Base-by-base conservation (phyloP, 2,329 filamentous ascomycete species). In the Pseudonectria foliicola region DNA sequence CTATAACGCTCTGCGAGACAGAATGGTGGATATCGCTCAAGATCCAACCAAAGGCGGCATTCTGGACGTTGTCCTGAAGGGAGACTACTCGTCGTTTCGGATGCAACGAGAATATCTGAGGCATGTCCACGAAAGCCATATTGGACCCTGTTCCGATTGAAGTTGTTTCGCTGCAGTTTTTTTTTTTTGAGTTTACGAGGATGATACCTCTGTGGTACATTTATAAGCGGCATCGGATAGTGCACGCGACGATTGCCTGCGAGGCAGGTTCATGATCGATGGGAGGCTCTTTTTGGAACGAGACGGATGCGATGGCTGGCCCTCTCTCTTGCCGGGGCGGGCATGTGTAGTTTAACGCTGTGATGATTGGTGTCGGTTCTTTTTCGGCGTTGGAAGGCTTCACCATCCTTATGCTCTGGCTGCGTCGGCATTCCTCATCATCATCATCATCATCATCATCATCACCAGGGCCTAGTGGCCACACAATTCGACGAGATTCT, bases 21-120 rank as follows among this genome's bases (percentile, higher is more conserved):
- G 75, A 23, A 79, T 90, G 69, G 54, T 50, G 10, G 56, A 72
- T 4, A 52, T 84, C 3, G 56, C 63, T 0, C 47, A 54, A 8
- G 49, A 56, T 7, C 47, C 56, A 0, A 34, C 44, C 6, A 36
- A 39, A 1, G 54, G 56, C 13, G 48, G 54, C 14, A 75, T 95
- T 15, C 72, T 96, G 6, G 75, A 75, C 24, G 70, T 77, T 26
- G 72, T 95, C 26, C 66, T 93, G 34, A 81, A 73, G 10, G 88
- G 85, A 34, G 82, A 94, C 51, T 96, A 95, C 59, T 71, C 73
- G 6, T 75, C 77, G 3, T 93, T 93, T 53, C 65, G 73, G 13
- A 59, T 68, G 27, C 85, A 93, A 57, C 75, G 88, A 34, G 64
- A 72, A 10, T 81, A 73, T 44, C 63, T 89, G 7, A 63, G 65